Conservation (phyloP, 2,329 filamentous ascomycete species). For the Fusarium xyrophilum region DNA sequence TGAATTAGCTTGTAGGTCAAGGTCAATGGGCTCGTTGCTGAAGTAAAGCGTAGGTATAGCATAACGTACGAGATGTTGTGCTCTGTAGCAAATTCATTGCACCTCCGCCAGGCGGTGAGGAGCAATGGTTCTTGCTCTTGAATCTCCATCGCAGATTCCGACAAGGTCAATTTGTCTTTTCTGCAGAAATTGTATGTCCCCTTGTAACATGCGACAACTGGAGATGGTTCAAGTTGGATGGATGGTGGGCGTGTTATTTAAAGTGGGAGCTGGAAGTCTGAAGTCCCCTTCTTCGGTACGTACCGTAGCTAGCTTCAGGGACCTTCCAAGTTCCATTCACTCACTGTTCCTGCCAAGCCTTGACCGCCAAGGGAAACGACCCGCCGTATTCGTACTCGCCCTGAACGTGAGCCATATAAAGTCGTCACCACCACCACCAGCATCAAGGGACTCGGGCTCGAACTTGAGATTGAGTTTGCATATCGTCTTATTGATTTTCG, state of each 20-base stretch:
- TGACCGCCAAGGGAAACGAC: constrained; percentile 5
- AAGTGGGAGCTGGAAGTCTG: constrained; percentile 21
- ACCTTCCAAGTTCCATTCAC: neutral
- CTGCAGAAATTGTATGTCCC: constrained; percentile 1
- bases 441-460: neutral
- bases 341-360: constrained; percentile 31
- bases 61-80: constrained; percentile 39
- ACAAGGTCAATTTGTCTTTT: neutral
- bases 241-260: constrained; percentile 7
- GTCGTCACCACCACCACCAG: neutral
- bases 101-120: constrained; percentile 31
- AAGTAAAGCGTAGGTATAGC: neutral
- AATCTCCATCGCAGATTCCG: constrained; percentile 23
- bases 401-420: neutral
- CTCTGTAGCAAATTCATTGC: constrained; percentile 32
- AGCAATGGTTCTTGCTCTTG: constrained; percentile 32
- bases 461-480: constrained; percentile 9
- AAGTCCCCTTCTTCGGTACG: constrained; percentile 7
- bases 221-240: constrained; percentile 4
- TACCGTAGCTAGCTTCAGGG: neutral
- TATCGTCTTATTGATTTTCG: constrained; percentile 37
- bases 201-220: constrained; percentile 28
- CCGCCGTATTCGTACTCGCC: constrained; percentile 39
- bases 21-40: constrained; percentile 9
- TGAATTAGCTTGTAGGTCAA: neutral